A percentile compares a stretch with the other conserved stretches of the same genome.
phyloP scores from a whole-genome alignment of 257 asterid genomes.

The Asclepias syriaca region DNA sequence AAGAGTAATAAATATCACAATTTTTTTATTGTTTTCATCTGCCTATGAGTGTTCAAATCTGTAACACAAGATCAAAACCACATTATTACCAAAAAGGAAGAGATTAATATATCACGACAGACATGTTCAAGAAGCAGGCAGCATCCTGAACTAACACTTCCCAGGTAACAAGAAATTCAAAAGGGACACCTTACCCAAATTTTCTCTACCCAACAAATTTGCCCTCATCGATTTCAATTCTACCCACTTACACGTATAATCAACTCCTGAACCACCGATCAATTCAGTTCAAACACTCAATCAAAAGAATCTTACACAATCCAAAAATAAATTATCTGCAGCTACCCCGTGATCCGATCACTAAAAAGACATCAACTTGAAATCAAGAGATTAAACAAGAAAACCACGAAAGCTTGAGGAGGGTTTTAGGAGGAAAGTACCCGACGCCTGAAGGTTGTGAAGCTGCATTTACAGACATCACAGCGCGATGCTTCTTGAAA shows the following conservation, averaged over 20 bases:
- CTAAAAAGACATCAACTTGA: conserved; percentile 7
- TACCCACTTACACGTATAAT: neutral
- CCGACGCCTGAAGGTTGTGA: conserved; percentile 95
- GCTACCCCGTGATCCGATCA: conserved; percentile 2
- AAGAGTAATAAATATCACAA: neutral
- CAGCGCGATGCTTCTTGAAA: conserved; percentile 88
- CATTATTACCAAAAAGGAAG: neutral
- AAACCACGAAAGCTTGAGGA: neutral
- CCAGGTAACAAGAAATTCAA: neutral
- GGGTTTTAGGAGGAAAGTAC: conserved; percentile 28
- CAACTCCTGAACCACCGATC: neutral
- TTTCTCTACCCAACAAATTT: neutral
- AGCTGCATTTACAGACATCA: conserved; percentile 93
- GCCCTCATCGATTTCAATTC: neutral
- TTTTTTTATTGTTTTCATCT: neutral
- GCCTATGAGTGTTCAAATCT: neutral
- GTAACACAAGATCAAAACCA: neutral
- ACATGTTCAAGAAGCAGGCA: neutral
- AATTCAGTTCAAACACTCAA: neutral
- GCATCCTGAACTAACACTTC: neutral
- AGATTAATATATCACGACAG: neutral
- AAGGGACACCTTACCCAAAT: neutral
- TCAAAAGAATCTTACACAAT: neutral
- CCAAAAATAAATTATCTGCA: neutral
- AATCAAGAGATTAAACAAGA: neutral